Evolutionary conservation across 805 yeast species (phyloP), one percentile per base, ranked within the genome.

Genomic region (Candida wancherniae): DNA sequence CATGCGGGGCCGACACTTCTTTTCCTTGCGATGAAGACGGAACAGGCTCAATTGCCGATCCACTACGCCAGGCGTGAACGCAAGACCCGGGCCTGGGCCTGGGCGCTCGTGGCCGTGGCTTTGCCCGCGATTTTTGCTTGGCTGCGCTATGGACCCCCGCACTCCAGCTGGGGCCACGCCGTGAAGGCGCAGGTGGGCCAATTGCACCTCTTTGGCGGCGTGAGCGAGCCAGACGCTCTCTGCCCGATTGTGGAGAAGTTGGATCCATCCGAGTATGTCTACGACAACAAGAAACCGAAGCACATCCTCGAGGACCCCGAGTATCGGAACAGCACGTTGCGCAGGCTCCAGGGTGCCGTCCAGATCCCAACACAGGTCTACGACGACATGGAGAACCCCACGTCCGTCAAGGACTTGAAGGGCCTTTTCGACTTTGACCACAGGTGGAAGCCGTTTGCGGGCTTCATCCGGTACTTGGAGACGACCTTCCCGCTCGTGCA

Each of bases 401-500:
- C 19, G 9, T 20, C 50, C 13, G n/a, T n/a, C n/a, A n/a, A n/a
- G n/a, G n/a, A n/a, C n/a, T 31, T 42, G 13, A 47, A 52, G 11
- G 58, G 59, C 15, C 48, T 59, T 26, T 52, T 45, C 33, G 27
- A 51, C 19, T 22, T 48, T 24, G 61, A 57, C 28, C 24, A 15
- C 1, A 19, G 42, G 36, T 34, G 38, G 66, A 37, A 24, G 9
- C 52, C 57, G 20, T 62, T 62, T 32, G 39, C 33, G 13, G 40
- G 44, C 4, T 71, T 83, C 39, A 83, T 78, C 40, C 47, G 53
- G 3, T 80, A 72, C 48, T 59, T 83, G 36, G 62, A 65, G 33
- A 40, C 52, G 11, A 58, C 74, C 3, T 83, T 77, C 55, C 85
- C 88, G 1, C 40, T 57, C 17, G 69, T 74, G 3, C 69, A 71